A percentile compares a stretch with the other conserved stretches of the same genome.
Evolutionary conservation across 495 filamentous ascomycete species (phyloP).

Genomic region (Neurospora sp.): DNA sequence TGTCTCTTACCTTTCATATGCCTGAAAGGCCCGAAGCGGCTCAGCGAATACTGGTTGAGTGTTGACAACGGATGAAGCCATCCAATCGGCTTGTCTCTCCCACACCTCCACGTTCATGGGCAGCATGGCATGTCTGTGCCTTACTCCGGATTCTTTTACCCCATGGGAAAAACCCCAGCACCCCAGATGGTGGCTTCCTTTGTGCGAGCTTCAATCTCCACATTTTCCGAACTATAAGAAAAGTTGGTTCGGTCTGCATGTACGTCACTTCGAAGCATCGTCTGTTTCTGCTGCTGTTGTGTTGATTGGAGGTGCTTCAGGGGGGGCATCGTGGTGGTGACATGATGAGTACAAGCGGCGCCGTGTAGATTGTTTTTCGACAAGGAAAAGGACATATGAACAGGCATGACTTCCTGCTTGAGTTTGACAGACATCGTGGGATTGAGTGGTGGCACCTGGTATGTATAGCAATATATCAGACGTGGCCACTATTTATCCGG

Average conservation of each 20-base stretch:
- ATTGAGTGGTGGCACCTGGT: background rate
- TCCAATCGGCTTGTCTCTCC: background rate
- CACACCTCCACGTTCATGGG: background rate
- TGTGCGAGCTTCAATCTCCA: background rate
- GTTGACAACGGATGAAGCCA: background rate
- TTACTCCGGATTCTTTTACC: background rate
- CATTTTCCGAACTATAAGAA: background rate
- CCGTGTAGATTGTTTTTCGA: background rate
- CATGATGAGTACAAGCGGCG: background rate
- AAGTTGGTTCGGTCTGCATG: conserved; percentile 1
- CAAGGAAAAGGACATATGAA: background rate
- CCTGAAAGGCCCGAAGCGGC: conserved; percentile 16
- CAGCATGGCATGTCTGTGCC: background rate
- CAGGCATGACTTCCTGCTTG: conserved; percentile 5
- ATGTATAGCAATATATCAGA: background rate
- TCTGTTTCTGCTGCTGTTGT: background rate
- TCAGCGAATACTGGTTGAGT: background rate
- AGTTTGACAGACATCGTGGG: conserved; percentile 3
- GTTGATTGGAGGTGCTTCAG: background rate
- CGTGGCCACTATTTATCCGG: conserved; percentile 13
- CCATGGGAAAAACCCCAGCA: background rate
- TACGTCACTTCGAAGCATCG: conserved; percentile 5
- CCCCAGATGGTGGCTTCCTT: background rate
- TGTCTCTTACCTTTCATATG: conserved; percentile 9
- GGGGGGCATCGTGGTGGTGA: background rate